Conservation (phyloP, 495 filamentous ascomycete genomes). For the Aspergillus steynii region DNA sequence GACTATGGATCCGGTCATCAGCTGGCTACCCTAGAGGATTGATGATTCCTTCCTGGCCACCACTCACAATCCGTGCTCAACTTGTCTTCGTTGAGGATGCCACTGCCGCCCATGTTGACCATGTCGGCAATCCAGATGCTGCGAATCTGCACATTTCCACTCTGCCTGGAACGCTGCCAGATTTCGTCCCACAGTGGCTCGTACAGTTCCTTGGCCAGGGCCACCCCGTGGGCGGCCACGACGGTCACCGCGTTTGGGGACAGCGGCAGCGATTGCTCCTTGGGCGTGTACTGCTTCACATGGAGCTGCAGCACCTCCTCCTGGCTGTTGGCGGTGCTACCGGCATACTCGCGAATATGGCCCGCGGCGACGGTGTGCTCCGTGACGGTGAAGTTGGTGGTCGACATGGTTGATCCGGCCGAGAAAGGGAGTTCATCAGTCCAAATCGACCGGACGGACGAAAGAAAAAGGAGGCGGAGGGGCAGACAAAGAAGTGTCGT, state of each 20-base stretch:
- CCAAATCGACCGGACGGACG: background rate
- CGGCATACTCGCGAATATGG: constrained; percentile 13
- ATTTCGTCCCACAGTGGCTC: constrained; percentile 15
- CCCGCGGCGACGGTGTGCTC: constrained; percentile 2
- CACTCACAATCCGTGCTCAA: constrained; percentile 10
- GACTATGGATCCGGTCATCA: background rate
- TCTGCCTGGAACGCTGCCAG: background rate
- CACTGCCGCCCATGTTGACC: constrained; percentile 7
- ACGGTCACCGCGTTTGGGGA: constrained; percentile 5
- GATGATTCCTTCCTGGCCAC: background rate
- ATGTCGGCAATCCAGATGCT: constrained; percentile 15
- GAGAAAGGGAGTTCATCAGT: background rate
- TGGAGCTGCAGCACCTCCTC: constrained; percentile 10
- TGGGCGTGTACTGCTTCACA: constrained; percentile 13
- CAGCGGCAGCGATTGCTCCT: background rate
- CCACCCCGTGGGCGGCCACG: constrained; percentile 8
- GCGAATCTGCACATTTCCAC: constrained; percentile 4
- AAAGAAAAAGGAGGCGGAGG: background rate
- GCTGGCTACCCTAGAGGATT: background rate
- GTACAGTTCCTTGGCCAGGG: constrained; percentile 13
- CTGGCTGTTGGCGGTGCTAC: constrained; percentile 1
- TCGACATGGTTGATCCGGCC: constrained; percentile 2
- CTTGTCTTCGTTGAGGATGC: constrained; percentile 9
- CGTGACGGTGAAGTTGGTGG: constrained; percentile 2
- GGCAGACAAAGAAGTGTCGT: background rate